Percentiles rank a stretch among this genome's conserved stretches.
Conservation (phyloP, 805 yeast species). For the Torulaspora gathmanii region DNA sequence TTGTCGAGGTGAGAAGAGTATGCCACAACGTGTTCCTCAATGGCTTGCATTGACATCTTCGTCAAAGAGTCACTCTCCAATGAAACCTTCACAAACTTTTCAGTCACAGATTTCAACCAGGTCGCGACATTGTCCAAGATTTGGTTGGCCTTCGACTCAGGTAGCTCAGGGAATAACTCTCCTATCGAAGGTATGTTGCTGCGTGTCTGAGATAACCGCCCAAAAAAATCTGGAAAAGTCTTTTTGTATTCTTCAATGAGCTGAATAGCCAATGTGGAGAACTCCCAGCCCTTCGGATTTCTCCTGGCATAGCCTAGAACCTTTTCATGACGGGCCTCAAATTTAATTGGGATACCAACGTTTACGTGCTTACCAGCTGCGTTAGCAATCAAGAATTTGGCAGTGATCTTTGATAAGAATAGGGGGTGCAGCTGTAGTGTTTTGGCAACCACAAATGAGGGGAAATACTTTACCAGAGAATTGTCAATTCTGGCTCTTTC, state of each 20-base stretch:
- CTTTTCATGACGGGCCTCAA: slow-evolving; percentile 71
- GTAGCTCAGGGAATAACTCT: slow-evolving; percentile 37
- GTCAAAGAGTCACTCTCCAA: slow-evolving; percentile 77
- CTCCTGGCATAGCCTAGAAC: slow-evolving; percentile 83
- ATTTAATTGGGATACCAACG: slow-evolving; percentile 80
- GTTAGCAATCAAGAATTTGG: slow-evolving; percentile 59
- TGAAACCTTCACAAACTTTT: slow-evolving; percentile 57
- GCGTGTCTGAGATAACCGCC: slow-evolving; percentile 33
- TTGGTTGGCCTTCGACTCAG: slow-evolving; percentile 27
- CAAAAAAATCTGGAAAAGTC: slow-evolving; percentile 60
- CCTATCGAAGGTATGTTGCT: slow-evolving; percentile 29
- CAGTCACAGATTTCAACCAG: slow-evolving; percentile 49
- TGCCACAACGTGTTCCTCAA: slow-evolving; percentile 57
- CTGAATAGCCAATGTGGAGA: slow-evolving; percentile 65
- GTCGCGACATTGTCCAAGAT: slow-evolving; percentile 30
- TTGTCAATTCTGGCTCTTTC: slow-evolving; percentile 55
- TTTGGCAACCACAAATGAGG: slow-evolving; percentile 61
- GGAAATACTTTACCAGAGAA: slow-evolving; percentile 52
- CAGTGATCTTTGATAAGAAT: slow-evolving; percentile 71
- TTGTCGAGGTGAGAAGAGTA: slow-evolving; percentile 44
- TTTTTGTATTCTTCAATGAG: slow-evolving; percentile 57
- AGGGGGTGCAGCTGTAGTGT: slow-evolving; percentile 53
- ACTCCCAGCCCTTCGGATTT: slow-evolving; percentile 71
- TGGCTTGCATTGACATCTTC: slow-evolving; percentile 53
- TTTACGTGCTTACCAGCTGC: slow-evolving; percentile 51